phyloP scores from a whole-genome alignment of 805 yeast genomes.

The Candida railenensis region DNA sequence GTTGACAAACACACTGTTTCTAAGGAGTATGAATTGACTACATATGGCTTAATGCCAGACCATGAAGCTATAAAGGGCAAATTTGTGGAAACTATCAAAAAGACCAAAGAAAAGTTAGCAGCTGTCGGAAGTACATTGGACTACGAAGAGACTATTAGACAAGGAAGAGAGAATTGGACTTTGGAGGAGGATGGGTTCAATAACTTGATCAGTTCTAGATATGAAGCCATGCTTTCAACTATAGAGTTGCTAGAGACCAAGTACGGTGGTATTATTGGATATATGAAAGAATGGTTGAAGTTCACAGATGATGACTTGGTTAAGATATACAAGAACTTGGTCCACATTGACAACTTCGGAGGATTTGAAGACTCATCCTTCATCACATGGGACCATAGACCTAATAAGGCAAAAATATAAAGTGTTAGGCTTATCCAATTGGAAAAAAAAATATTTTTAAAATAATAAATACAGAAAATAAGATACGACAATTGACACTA shows the following conservation, averaged over 20 bases:
- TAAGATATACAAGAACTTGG: conserved; percentile 25
- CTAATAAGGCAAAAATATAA: conserved; percentile 2
- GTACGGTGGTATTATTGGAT: conserved; percentile 55
- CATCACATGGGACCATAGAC: conserved; percentile 12
- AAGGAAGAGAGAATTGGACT: conserved; percentile 42
- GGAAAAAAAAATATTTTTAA: no score
- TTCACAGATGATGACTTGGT: conserved; percentile 45
- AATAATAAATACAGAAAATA: neutral
- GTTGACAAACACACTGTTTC: conserved; percentile 66
- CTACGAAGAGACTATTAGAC: conserved; percentile 20
- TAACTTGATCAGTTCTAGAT: conserved; percentile 60
- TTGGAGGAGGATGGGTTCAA: conserved; percentile 53
- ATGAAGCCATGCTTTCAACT: conserved; percentile 69
- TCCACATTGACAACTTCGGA: conserved; percentile 16
- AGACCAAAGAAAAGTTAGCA: conserved; percentile 25
- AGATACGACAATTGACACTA: neutral
- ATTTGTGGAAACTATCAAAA: conserved; percentile 31
- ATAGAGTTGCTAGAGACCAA: conserved; percentile 50
- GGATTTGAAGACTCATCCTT: conserved; percentile 11
- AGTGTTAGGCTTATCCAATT: no score
- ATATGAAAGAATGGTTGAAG: conserved; percentile 43
- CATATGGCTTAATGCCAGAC: conserved; percentile 58
- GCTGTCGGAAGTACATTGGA: conserved; percentile 15
- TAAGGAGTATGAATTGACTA: conserved; percentile 75
- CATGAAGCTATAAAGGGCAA: conserved; percentile 35